Percentiles rank a stretch among this genome's conserved stretches.
Conservation (phyloP, 257 asterid species). For the Solanum commersonii region DNA sequence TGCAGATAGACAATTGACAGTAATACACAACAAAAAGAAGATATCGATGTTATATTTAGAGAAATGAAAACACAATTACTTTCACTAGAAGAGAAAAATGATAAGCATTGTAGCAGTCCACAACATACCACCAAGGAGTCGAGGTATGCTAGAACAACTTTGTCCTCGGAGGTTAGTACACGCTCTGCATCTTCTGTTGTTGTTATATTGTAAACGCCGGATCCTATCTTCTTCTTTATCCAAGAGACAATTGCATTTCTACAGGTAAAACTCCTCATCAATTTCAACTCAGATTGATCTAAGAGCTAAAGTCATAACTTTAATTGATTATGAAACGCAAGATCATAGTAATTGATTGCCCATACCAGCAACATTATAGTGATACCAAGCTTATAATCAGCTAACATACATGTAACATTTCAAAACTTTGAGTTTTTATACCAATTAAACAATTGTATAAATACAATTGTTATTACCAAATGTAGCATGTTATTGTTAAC, state of each 20-base stretch:
- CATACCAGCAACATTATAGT: background rate
- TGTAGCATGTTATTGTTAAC: background rate
- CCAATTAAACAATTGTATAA: background rate
- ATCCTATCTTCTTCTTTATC: slow-evolving; percentile 84
- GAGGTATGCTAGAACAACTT: slow-evolving; percentile 54
- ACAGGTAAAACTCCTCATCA: slow-evolving; percentile 10
- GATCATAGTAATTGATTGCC: background rate
- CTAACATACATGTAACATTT: background rate
- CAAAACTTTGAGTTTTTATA: background rate
- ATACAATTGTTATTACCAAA: background rate
- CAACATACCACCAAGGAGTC: slow-evolving; percentile 64
- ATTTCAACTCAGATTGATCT: background rate
- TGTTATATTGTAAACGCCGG: slow-evolving; percentile 48
- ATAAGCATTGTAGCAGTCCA: background rate
- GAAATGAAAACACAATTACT: background rate
- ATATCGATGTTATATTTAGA: background rate
- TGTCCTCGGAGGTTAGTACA: slow-evolving; percentile 49
- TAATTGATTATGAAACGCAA: background rate
- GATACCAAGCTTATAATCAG: background rate
- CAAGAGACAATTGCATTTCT: slow-evolving; percentile 82
- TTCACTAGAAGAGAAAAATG: background rate
- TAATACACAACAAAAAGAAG: background rate
- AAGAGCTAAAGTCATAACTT: background rate
- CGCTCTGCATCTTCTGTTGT: slow-evolving; percentile 68
- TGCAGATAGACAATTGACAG: background rate